Base-by-base conservation (phyloP, 306 rosid genomes). In the Cicer bijugum region DNA sequence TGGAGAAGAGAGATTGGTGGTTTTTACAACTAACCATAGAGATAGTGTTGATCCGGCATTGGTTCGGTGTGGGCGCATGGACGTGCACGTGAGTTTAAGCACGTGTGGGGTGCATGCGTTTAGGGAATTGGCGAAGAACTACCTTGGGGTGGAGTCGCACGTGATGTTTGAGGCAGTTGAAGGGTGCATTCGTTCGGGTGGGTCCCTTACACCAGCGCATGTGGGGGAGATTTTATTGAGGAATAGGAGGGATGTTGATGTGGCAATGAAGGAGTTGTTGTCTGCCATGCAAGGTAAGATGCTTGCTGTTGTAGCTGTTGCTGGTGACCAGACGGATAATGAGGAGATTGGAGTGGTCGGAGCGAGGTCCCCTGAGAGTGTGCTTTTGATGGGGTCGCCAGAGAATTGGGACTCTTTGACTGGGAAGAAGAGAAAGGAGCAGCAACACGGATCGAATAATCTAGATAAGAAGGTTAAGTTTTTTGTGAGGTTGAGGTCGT, bases 1-100 rank as follows among this genome's bases (percentile, higher is more conserved):
- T 12, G 96, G 98, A 6, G 96, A 90, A 14, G 97, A 92, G 82
- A 86, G 90, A 81, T 73, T 92, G 48, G 89, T 92, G 6, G 88
- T 92, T 12, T 92, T 92, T 69, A 92, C 98, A 0, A 92, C 98
- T 0, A 92, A 92, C 68, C 84, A 85, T 43, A 69, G 88, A 20
- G 94, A 88, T 7, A 90, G 84, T 11, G 92, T 92, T 53, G 98
- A 92, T 67, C 92, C 94, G 1, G 98, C 96, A 8, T 59, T 92
- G 5, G 86, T 92, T 16, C 81, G 98, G 10, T 92, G 92, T 6
- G 98, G 98, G 1, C 78, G 98, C 10, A 92, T 92, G 98, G 98
- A 92, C 76, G 89, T 92, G 51, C 96, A 92, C 69, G 94, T 92
- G 52, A 84, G 82, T 80, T 88, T 92, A 12, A 87, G 94, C 82